Conservation (phyloP, 2,329 filamentous ascomycete genomes). For the Westerdykella sp. region DNA sequence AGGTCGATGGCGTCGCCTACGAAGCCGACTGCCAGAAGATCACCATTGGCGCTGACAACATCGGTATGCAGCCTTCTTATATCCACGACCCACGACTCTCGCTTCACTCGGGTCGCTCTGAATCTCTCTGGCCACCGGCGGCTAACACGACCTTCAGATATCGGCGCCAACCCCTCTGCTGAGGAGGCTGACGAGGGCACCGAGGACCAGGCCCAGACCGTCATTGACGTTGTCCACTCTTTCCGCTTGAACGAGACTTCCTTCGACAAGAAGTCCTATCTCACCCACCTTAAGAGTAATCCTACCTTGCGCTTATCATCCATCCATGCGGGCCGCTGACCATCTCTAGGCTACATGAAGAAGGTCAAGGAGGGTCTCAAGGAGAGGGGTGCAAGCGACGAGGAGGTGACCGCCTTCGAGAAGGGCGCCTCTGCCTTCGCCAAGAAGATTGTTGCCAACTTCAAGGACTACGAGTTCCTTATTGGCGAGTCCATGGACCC, state of each 20-base stretch:
- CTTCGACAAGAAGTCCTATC: conserved; percentile 86
- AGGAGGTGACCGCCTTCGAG: conserved; percentile 73
- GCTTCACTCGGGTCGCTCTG: conserved; percentile 5
- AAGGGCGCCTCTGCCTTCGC: conserved; percentile 64
- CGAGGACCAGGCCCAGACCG: conserved; percentile 64
- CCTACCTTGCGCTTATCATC: not conserved
- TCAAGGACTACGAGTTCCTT: conserved; percentile 95
- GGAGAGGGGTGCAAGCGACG: conserved; percentile 55
- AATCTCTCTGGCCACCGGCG: not conserved
- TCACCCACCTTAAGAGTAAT: conserved; percentile 76
- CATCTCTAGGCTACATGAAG: conserved; percentile 76
- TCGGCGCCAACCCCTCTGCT: conserved; percentile 92
- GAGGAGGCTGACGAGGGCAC: conserved; percentile 74
- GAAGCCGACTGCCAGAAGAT: conserved; percentile 93
- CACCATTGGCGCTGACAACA: conserved; percentile 64
- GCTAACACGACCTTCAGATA: conserved; percentile 51
- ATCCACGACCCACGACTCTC: conserved; percentile 1
- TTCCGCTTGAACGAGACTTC: conserved; percentile 76
- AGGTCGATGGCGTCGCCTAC: conserved; percentile 72
- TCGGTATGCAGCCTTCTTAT: conserved; percentile 51
- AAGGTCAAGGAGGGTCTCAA: conserved; percentile 58
- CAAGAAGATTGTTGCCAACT: conserved; percentile 78
- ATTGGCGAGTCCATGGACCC: conserved; percentile 88
- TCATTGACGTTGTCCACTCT: conserved; percentile 89
- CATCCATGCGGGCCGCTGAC: conserved; percentile 3